A percentile compares a stretch with the other conserved stretches of the same genome.
Conservation (phyloP, 1,284 basidiomycete species). For the Stygiomarasmius scandens region DNA sequence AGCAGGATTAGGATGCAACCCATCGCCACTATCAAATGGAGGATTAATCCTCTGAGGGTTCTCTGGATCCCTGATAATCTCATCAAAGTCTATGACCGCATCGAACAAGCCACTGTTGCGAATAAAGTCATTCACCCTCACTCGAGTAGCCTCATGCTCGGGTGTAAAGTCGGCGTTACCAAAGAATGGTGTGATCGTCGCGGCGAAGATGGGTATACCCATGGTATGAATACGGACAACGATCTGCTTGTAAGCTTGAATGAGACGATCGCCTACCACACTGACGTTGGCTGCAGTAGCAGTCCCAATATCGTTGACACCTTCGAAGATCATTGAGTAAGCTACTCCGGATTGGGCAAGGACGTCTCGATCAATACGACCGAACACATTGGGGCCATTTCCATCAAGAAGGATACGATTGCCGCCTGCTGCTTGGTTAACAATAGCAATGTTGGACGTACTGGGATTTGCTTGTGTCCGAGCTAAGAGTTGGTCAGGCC, state of each 20-base stretch:
- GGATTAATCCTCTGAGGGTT: slow-evolving; percentile 39
- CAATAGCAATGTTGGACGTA: slow-evolving; percentile 39
- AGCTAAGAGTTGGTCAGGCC: slow-evolving; percentile 50
- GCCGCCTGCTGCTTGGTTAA: slow-evolving; percentile 54
- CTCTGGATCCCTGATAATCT: slow-evolving; percentile 40
- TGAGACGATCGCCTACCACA: slow-evolving; percentile 45
- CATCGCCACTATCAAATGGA: slow-evolving; percentile 46
- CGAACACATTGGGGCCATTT: slow-evolving; percentile 47
- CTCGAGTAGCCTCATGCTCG: slow-evolving; percentile 42
- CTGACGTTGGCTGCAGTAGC: slow-evolving; percentile 35
- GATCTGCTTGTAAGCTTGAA: slow-evolving; percentile 49
- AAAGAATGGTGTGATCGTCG: slow-evolving; percentile 54
- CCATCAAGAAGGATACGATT: slow-evolving; percentile 53
- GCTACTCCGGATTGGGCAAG: slow-evolving; percentile 45
- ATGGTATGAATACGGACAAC: slow-evolving; percentile 42
- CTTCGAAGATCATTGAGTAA: slow-evolving; percentile 54
- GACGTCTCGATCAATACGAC: slow-evolving; percentile 53
- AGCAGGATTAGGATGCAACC: slow-evolving; percentile 48
- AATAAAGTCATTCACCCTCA: slow-evolving; percentile 47
- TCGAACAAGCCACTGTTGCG: slow-evolving; percentile 45
- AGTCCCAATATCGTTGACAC: slow-evolving; percentile 55
- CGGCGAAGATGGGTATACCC: slow-evolving; percentile 47
- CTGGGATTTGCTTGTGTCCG: slow-evolving; percentile 40
- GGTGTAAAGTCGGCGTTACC: slow-evolving; percentile 39
- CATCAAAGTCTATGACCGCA: slow-evolving; percentile 51